Evolutionary conservation across 1,284 basidiomycete genomes (phyloP).

Genomic region (Flammula alnicola): DNA sequence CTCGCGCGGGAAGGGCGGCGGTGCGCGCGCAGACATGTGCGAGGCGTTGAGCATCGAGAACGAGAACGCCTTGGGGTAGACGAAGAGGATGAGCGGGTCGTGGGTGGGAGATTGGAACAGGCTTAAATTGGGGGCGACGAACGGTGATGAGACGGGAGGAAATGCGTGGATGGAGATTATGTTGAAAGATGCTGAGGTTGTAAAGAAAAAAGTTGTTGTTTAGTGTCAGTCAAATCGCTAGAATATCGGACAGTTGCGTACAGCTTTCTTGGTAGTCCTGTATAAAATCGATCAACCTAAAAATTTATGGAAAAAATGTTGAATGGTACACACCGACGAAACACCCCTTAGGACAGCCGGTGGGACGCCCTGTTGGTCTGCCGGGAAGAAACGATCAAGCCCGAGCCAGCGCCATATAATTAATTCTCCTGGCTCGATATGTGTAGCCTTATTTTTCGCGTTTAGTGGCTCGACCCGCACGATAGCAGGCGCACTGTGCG

Average conservation of each 20-base stretch:
- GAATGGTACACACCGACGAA: slow-evolving; percentile 57
- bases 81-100: slow-evolving; percentile 56
- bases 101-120: slow-evolving; percentile 48
- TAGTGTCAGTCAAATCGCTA: slow-evolving; percentile 6
- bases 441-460: slow-evolving; percentile 34
- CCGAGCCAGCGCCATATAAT: slow-evolving; percentile 71
- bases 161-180: slow-evolving; percentile 55
- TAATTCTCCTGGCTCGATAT: slow-evolving; percentile 54
- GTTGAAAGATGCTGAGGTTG: slow-evolving; percentile 69
- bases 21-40: slow-evolving; percentile 40
- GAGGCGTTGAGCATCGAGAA: slow-evolving; percentile 53
- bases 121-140: slow-evolving; percentile 39
- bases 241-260: slow-evolving; percentile 32
- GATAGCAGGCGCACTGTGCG: slow-evolving; percentile 62
- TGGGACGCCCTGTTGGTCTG: slow-evolving; percentile 36
- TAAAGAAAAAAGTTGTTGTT: neutral
- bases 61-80: slow-evolving; percentile 42
- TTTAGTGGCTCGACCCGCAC: slow-evolving; percentile 42
- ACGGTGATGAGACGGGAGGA: slow-evolving; percentile 41
- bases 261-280: slow-evolving; percentile 78
- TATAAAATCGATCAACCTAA: neutral
- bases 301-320: slow-evolving; percentile 16
- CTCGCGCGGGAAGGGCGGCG: slow-evolving; percentile 31
- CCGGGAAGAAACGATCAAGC: slow-evolving; percentile 67
- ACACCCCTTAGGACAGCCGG: slow-evolving; percentile 44